A percentile compares a stretch with the other conserved stretches of the same genome.
Evolutionary conservation across 108 stramenopile species (phyloP).

Genomic region (Mayamaea pseudoterrestris): DNA sequence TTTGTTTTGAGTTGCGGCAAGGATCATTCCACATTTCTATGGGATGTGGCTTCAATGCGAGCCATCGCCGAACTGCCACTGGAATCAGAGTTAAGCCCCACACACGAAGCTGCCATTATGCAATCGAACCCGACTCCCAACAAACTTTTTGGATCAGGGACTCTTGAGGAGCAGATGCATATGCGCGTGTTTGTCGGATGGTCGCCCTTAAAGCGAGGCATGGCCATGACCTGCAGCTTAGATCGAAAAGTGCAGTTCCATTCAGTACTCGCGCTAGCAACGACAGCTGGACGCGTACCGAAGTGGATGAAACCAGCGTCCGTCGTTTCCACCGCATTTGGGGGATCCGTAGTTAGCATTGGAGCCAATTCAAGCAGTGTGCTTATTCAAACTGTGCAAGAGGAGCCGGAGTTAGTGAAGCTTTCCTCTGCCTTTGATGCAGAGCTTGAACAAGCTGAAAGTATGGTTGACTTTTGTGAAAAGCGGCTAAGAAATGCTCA

Average conservation of each 20-base stretch:
- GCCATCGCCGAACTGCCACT: slow-evolving; percentile 85
- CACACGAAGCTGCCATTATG: not conserved
- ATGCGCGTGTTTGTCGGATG: slow-evolving; percentile 79
- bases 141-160: not conserved
- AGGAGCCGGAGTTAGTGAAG: slow-evolving; percentile 50
- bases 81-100: slow-evolving; percentile 28
- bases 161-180: slow-evolving; percentile 21
- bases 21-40: slow-evolving; percentile 92
- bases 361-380: slow-evolving; percentile 35
- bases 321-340: slow-evolving; percentile 87
- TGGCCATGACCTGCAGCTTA: slow-evolving; percentile 84
- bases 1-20: slow-evolving; percentile 77
- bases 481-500: slow-evolving; percentile 18
- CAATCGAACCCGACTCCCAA: not conserved
- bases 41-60: slow-evolving; percentile 82
- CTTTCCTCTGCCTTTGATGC: slow-evolving; percentile 35
- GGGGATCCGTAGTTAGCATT: slow-evolving; percentile 73
- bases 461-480: slow-evolving; percentile 63
- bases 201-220: slow-evolving; percentile 84
- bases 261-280: slow-evolving; percentile 60
- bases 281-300: slow-evolving; percentile 76
- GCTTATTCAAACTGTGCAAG: slow-evolving; percentile 41
- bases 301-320: slow-evolving; percentile 85
- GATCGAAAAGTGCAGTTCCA: slow-evolving; percentile 94
- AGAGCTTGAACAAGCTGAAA: slow-evolving; percentile 46